phyloP scores from a whole-genome alignment of 192 early-diverging fungal genomes.

The Umbelopsis ramanniana region DNA sequence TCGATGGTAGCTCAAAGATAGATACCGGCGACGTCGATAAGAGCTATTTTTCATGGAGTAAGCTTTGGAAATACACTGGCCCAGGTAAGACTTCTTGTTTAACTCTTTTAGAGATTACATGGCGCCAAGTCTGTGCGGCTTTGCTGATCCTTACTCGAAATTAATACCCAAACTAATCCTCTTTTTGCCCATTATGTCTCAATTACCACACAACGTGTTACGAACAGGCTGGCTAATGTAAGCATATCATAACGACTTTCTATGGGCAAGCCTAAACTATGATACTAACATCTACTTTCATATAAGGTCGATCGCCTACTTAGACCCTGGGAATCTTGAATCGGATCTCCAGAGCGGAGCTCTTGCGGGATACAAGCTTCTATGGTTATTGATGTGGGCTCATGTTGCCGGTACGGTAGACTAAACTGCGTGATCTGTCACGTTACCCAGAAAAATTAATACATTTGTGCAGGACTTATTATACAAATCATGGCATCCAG shows the following conservation, averaged over 20 bases:
- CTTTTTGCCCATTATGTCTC: neutral
- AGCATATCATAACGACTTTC: neutral
- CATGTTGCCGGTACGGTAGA: constrained; percentile 53
- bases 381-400: constrained; percentile 69
- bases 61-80: constrained; percentile 66
- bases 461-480: constrained; percentile 44
- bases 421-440: neutral
- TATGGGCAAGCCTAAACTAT: neutral
- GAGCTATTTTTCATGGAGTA: constrained; percentile 57
- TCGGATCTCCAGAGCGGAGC: constrained; percentile 73
- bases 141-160: neutral
- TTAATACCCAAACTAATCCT: neutral
- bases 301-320: constrained; percentile 63
- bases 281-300: neutral
- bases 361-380: constrained; percentile 66
- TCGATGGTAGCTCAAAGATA: constrained; percentile 34
- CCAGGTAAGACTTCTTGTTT: constrained; percentile 48
- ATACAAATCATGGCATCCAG: constrained; percentile 66
- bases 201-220: neutral
- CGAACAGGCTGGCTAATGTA: constrained; percentile 39
- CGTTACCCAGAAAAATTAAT: neutral
- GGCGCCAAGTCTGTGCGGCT: neutral
- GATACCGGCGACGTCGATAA: constrained; percentile 22
- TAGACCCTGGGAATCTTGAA: constrained; percentile 74
- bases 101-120: neutral